These are phyloP conservation scores for Scalesia atractyloides DNA, from an alignment of 129 eudicot genomes.

Conservation along the genomic window DNA sequence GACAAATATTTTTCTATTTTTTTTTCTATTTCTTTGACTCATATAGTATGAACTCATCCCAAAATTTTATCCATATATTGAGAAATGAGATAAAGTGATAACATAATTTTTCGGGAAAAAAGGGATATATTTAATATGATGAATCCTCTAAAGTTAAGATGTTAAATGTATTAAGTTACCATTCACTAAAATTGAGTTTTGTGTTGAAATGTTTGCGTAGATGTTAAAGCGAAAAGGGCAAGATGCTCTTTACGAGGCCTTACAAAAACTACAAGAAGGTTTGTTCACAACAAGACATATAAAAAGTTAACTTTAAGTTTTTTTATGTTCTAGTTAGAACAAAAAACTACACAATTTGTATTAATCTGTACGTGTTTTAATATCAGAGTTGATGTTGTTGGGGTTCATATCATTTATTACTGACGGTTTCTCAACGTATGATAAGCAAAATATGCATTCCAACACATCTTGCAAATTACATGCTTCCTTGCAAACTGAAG, in stretches of 20 bases:
- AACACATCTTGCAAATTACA: conserved; percentile 49
- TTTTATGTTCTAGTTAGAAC: neutral
- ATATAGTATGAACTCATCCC: no score
- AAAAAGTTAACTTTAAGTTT: neutral
- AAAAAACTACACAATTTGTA: neutral
- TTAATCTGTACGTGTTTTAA: neutral
- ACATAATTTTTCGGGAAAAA: no score
- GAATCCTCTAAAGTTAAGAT: no score
- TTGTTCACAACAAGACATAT: neutral
- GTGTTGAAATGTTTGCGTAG: conserved; percentile 32
- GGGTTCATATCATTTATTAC: conserved; percentile 82
- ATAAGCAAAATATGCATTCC: conserved; percentile 83
- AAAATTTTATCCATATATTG: no score
- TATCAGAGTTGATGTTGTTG: conserved; percentile 85
- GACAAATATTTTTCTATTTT: no score
- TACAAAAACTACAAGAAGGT: conserved; percentile 88
- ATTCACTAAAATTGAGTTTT: neutral
- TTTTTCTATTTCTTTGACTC: no score
- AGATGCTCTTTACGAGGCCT: conserved; percentile 62
- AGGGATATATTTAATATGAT: no score
- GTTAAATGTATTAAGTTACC: no score
- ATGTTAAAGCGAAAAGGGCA: conserved; percentile 53
- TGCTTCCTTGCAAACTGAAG: conserved; percentile 79
- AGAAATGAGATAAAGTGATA: no score
- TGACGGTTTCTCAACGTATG: conserved; percentile 71